Conservation (phyloP, 129 eudicot genomes). For the Chrysanthemum lavandulifolium region DNA sequence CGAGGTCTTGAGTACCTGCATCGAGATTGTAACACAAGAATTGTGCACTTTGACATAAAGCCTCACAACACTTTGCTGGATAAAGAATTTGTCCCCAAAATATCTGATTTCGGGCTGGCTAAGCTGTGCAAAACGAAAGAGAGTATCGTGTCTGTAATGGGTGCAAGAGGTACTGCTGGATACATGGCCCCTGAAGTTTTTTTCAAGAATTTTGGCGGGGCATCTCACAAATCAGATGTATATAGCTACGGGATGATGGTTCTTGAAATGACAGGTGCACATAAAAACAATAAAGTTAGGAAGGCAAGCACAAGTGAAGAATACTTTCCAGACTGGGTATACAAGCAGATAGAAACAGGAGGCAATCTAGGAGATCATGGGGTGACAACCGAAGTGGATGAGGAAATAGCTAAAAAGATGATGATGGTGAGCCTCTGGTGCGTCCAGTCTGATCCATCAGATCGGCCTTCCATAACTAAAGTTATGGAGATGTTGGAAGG, state of each 20-base stretch:
- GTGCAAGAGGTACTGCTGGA: too few species aligned
- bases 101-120: constrained; percentile 10
- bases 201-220: too few species aligned
- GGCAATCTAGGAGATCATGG: constrained; percentile 2
- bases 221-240: too few species aligned
- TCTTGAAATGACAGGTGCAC: too few species aligned
- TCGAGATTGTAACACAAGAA: constrained; percentile 35
- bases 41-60: constrained; percentile 43
- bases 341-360: constrained; percentile 30
- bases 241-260: too few species aligned
- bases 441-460: constrained; percentile 43
- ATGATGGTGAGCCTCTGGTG: constrained; percentile 60
- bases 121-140: too few species aligned
- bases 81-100: constrained; percentile 45
- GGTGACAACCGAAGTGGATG: constrained; percentile 29
- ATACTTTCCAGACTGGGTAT: constrained; percentile 53
- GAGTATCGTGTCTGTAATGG: too few species aligned
- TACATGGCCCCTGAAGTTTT: too few species aligned
- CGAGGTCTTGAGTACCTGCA: too few species aligned
- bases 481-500: constrained; percentile 67
- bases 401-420: constrained; percentile 43
- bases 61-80: constrained; percentile 51
- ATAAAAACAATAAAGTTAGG: not conserved
- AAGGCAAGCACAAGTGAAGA: constrained; percentile 21
- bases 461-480: constrained; percentile 46